phyloP scores from a whole-genome alignment of 2,329 filamentous ascomycete species.

The Diaporthe australafricana region DNA sequence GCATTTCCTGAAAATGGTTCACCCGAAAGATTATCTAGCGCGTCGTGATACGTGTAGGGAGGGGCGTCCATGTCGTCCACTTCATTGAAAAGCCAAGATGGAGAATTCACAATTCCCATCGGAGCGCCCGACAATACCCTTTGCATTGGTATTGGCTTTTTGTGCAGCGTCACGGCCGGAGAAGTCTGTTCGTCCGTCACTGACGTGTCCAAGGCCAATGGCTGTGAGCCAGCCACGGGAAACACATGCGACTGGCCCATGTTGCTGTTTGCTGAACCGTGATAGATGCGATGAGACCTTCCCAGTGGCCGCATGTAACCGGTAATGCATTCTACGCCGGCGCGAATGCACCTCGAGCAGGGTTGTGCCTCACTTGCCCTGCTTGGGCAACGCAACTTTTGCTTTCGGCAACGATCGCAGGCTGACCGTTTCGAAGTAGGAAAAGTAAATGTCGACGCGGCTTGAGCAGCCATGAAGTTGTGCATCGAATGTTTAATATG shows the following conservation, averaged over 20 bases:
- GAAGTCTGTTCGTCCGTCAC: background rate
- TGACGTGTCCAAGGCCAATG: background rate
- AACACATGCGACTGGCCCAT: background rate
- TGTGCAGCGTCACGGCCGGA: too few species aligned
- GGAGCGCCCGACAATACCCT: background rate
- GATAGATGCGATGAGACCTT: background rate
- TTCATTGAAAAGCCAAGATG: background rate
- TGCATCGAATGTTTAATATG: background rate
- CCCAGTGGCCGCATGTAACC: conserved; percentile 5
- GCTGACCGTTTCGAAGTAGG: conserved; percentile 1
- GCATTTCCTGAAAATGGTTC: background rate
- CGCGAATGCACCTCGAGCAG: background rate
- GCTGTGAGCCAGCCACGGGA: background rate
- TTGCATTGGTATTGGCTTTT: too few species aligned
- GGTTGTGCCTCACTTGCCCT: conserved; percentile 5
- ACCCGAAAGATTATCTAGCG: background rate
- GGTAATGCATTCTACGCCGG: conserved; percentile 9
- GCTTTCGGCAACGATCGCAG: conserved; percentile 13
- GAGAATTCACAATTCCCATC: background rate
- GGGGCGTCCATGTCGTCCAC: background rate
- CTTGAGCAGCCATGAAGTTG: background rate
- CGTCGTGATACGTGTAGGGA: background rate
- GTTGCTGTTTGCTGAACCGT: background rate
- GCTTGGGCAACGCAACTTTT: conserved; percentile 12
- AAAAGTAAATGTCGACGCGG: background rate